Percentiles rank a stretch among this genome's conserved stretches.
Evolutionary conservation across 2,329 filamentous ascomycete genomes (phyloP).

Genomic region (Penicillium sp.): DNA sequence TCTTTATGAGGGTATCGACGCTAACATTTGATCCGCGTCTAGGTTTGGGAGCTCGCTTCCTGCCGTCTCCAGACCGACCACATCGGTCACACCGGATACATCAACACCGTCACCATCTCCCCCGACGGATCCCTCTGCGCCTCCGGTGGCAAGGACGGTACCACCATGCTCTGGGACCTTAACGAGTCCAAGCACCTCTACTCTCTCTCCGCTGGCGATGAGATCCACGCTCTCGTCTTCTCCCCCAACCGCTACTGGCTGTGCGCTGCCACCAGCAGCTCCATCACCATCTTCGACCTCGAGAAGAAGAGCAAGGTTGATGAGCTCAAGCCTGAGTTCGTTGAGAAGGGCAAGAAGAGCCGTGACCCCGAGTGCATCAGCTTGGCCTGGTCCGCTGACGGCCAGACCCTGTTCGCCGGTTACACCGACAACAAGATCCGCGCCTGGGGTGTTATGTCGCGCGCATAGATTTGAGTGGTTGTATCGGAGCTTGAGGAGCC

Average conservation of each 20-base stretch:
- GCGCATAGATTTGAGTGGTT: constrained; percentile 59
- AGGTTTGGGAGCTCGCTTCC: constrained; percentile 99
- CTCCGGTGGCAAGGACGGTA: constrained; percentile 98
- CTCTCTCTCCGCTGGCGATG: constrained; percentile 98
- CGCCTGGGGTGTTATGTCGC: constrained; percentile 96
- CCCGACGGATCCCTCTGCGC: constrained; percentile 98
- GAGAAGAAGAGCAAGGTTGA: constrained; percentile 99
- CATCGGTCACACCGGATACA: constrained; percentile 99
- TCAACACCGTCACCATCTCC: constrained; percentile 99
- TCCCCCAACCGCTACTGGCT: constrained; percentile 99
- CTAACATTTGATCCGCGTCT: constrained; percentile 22
- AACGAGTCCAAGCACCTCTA: constrained; percentile 99
- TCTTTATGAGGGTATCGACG: constrained; percentile 8
- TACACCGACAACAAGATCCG: constrained; percentile 99
- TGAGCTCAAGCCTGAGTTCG: constrained; percentile 98
- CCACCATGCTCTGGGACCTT: constrained; percentile 99
- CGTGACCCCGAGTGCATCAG: constrained; percentile 97
- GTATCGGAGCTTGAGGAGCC: constrained; percentile 24
- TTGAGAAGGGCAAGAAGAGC: constrained; percentile 97
- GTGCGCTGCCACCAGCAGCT: constrained; percentile 93
- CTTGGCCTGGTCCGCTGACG: constrained; percentile 96
- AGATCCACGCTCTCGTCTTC: constrained; percentile 99
- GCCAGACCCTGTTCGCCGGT: constrained; percentile 98
- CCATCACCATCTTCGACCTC: constrained; percentile 99
- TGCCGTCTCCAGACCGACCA: constrained; percentile 99